Evolutionary conservation across 2,329 filamentous ascomycete genomes (phyloP).

Genomic region (Alternaria longipes): DNA sequence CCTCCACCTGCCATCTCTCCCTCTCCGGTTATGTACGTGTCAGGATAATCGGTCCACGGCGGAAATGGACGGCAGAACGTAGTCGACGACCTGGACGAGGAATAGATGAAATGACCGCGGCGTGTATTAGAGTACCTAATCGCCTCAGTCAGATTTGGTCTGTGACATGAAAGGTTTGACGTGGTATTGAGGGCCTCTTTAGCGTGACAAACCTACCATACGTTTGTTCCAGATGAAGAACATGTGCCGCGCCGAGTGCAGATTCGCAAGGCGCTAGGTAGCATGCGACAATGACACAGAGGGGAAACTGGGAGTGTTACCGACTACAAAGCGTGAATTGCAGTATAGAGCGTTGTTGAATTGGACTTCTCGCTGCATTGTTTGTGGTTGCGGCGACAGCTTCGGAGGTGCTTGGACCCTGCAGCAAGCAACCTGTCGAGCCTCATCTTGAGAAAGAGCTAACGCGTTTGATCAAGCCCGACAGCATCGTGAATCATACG

Average conservation of each 20-base stretch:
- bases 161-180: too few relatives aligned
- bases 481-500: background rate
- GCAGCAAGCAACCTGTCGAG: slow-evolving; percentile 3
- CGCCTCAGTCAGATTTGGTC: background rate
- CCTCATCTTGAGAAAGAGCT: background rate
- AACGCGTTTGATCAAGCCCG: background rate
- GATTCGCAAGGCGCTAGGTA: slow-evolving; percentile 8
- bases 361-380: background rate
- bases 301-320: too few relatives aligned
- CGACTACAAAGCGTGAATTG: background rate
- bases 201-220: slow-evolving; percentile 16
- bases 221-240: slow-evolving; percentile 5
- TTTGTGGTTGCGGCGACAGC: slow-evolving; percentile 7
- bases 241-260: slow-evolving; percentile 7
- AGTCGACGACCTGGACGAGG: background rate
- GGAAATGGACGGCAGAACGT: slow-evolving; percentile 8
- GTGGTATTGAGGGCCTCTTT: too few relatives aligned
- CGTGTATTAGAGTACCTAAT: background rate
- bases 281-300: slow-evolving; percentile 22
- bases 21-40: slow-evolving; percentile 6
- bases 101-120: background rate
- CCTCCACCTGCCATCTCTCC: slow-evolving; percentile 40
- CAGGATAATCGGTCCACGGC: slow-evolving; percentile 10
- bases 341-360: background rate
- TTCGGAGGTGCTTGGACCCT: slow-evolving; percentile 24